Conservation (phyloP, 2,329 filamentous ascomycete genomes). For the Penicillium sp. region DNA sequence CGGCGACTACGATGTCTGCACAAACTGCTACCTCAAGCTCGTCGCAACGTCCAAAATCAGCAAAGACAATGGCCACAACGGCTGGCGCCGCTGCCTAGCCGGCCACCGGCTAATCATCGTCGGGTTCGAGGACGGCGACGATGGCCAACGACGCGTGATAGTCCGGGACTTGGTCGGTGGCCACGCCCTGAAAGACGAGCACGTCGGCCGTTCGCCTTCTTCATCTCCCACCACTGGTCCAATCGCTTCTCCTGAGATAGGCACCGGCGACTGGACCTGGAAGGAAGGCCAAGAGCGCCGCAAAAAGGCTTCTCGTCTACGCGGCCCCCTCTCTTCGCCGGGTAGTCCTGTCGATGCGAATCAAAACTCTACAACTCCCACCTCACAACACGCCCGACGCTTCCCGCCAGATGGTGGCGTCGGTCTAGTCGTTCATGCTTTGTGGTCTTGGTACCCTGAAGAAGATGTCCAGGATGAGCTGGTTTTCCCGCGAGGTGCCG, state of each 20-base stretch:
- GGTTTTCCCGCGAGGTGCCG: slow-evolving; percentile 74
- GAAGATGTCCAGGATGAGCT: slow-evolving; percentile 61
- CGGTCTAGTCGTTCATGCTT: slow-evolving; percentile 59
- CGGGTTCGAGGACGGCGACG: slow-evolving; percentile 64
- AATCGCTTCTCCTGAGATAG: slow-evolving; percentile 27
- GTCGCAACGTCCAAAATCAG: slow-evolving; percentile 61
- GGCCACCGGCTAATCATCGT: slow-evolving; percentile 82
- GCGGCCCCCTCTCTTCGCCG: slow-evolving; percentile 13
- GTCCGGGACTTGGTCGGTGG: slow-evolving; percentile 74
- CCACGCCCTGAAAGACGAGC: slow-evolving; percentile 58
- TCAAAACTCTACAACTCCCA: slow-evolving; percentile 14
- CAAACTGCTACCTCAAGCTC: slow-evolving; percentile 67
- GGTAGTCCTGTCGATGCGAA: slow-evolving; percentile 1
- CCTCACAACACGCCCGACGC: slow-evolving; percentile 16
- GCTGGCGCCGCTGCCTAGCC: slow-evolving; percentile 75
- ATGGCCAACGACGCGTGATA: slow-evolving; percentile 63
- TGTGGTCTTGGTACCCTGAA: slow-evolving; percentile 74
- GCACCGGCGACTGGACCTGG: slow-evolving; percentile 40
- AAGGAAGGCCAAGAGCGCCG: slow-evolving; percentile 38
- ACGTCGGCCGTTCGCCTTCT: slow-evolving; percentile 31
- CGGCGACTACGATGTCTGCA: slow-evolving; percentile 86
- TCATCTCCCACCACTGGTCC: slow-evolving; percentile 21
- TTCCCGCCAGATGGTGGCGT: slow-evolving; percentile 74
- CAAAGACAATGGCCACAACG: slow-evolving; percentile 67
- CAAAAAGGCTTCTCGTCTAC: slow-evolving; percentile 35